A percentile compares a stretch with the other conserved stretches of the same genome.
Evolutionary conservation across 176 grass and related monocot species (phyloP).

Genomic region (Coix lacrymajobi): DNA sequence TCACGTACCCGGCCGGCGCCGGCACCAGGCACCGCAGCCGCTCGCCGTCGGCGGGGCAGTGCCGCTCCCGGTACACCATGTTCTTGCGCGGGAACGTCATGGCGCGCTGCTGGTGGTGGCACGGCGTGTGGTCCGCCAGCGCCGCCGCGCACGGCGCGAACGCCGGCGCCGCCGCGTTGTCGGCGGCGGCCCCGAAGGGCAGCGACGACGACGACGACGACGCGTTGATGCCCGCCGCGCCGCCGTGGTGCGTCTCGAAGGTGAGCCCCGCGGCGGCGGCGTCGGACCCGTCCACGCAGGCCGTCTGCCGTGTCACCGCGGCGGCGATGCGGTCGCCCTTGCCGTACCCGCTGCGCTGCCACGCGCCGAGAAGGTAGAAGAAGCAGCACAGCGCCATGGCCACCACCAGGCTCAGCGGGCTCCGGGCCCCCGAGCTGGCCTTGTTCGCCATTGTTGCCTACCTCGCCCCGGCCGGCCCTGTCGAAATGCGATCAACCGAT

Average conservation of each 20-base stretch:
- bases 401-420: constrained; percentile 56
- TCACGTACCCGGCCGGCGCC: constrained; percentile 63
- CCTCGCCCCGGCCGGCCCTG: not conserved
- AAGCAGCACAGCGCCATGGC: constrained; percentile 61
- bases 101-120: constrained; percentile 79
- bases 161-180: not conserved
- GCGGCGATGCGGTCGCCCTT: constrained; percentile 73
- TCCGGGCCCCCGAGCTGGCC: constrained; percentile 34
- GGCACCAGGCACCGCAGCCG: constrained; percentile 77
- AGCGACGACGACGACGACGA: not conserved
- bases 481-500: not conserved
- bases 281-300: constrained; percentile 21
- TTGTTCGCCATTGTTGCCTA: constrained; percentile 61
- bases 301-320: constrained; percentile 35
- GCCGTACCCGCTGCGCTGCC: constrained; percentile 73
- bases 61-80: constrained; percentile 92
- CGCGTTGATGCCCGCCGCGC: not conserved
- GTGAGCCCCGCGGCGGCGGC: constrained; percentile 11
- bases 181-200: too few species aligned
- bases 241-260: constrained; percentile 62
- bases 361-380: constrained; percentile 79
- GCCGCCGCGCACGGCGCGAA: constrained; percentile 53
- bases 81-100: constrained; percentile 74
- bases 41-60: constrained; percentile 66
- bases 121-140: constrained; percentile 87